Percentiles rank a stretch among this genome's conserved stretches.
Conservation (phyloP, 129 eudicot species). For the Pseudognaphalium luteoalbum region DNA sequence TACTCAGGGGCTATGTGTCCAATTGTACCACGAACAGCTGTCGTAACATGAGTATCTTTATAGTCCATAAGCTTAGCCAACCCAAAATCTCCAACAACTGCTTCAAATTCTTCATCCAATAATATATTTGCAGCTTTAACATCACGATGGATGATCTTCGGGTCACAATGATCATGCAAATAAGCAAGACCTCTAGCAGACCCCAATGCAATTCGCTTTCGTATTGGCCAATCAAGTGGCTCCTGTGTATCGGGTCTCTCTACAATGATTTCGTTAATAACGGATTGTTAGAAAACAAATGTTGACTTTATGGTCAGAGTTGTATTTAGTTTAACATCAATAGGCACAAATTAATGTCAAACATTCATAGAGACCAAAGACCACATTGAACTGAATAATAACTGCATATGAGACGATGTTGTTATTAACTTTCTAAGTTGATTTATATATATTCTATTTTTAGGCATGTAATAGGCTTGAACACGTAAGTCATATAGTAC, state of each 20-base stretch:
- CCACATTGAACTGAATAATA: slow-evolving; percentile 2
- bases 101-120: slow-evolving; percentile 93
- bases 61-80: slow-evolving; percentile 94
- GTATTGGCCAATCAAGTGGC: slow-evolving; percentile 80
- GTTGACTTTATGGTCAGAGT: not conserved
- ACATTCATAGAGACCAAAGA: not conserved
- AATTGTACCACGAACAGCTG: slow-evolving; percentile 42
- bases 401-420: not conserved
- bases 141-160: slow-evolving; percentile 91
- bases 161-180: slow-evolving; percentile 95
- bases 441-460: not conserved
- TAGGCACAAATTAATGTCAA: not conserved
- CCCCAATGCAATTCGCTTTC: slow-evolving; percentile 79
- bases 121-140: slow-evolving; percentile 95
- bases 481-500: slow-evolving; percentile 29
- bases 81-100: slow-evolving; percentile 95
- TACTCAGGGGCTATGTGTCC: slow-evolving; percentile 46
- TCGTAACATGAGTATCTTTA: slow-evolving; percentile 79
- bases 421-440: not conserved
- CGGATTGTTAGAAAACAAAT: not conserved
- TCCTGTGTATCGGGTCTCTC: slow-evolving; percentile 67
- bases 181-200: slow-evolving; percentile 91
- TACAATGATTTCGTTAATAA: slow-evolving; percentile 26
- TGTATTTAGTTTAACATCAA: not conserved
- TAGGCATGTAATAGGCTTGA: not conserved